These are phyloP conservation scores for Xerocomus minutiporus DNA, from an alignment of 1,284 basidiomycete genomes.

Conservation along the genomic window DNA sequence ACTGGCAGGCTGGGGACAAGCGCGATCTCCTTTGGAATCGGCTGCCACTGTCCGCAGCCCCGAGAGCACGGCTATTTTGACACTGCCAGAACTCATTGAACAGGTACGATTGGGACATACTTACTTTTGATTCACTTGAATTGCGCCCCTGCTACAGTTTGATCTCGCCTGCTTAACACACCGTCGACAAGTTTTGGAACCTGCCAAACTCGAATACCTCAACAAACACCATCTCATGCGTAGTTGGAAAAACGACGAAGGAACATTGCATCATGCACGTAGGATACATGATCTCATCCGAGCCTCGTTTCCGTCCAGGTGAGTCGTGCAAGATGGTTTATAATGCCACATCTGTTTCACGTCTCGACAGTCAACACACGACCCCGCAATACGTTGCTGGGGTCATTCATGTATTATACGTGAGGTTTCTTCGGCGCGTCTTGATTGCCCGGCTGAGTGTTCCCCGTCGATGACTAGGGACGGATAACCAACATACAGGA, in stretches of 20 bases:
- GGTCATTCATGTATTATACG: slow-evolving; percentile 57
- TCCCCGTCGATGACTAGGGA: slow-evolving; percentile 42
- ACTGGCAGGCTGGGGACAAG: slow-evolving; percentile 82
- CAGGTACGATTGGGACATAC: slow-evolving; percentile 39
- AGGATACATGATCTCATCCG: slow-evolving; percentile 47
- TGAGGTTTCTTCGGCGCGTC: slow-evolving; percentile 19
- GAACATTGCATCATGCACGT: slow-evolving; percentile 45
- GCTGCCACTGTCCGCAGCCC: slow-evolving; percentile 40
- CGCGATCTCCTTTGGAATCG: slow-evolving; percentile 20
- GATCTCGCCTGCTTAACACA: slow-evolving; percentile 69
- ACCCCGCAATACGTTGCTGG: slow-evolving; percentile 51
- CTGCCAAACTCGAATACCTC: slow-evolving; percentile 66
- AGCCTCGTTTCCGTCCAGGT: slow-evolving; percentile 38
- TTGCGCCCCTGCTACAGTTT: slow-evolving; percentile 43
- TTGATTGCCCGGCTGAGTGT: background rate
- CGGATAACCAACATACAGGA: slow-evolving; percentile 68
- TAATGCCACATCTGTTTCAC: background rate
- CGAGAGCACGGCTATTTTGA: slow-evolving; percentile 64
- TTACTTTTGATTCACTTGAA: background rate
- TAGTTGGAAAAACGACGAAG: slow-evolving; percentile 41
- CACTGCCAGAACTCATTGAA: slow-evolving; percentile 58
- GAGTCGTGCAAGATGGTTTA: background rate
- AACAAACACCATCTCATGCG: slow-evolving; percentile 73
- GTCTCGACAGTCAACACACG: slow-evolving; percentile 41
- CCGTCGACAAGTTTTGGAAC: slow-evolving; percentile 69